Evolutionary conservation across 805 yeast species (phyloP), one percentile per base, ranked within the genome.

Genomic region (Naumovozyma baii): DNA sequence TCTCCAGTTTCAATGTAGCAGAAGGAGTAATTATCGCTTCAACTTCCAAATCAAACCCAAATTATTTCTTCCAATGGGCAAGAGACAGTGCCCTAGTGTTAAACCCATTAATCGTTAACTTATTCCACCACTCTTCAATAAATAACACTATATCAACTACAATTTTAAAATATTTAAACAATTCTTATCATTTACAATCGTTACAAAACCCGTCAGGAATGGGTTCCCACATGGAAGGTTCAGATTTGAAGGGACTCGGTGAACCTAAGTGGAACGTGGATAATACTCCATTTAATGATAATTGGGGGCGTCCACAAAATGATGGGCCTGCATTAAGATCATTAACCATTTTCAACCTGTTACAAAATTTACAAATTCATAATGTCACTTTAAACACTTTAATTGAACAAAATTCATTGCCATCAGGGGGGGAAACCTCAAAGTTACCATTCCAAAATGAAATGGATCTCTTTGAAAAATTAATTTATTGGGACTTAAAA

Each of bases 271-370:
- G 82, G 55, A 58, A 70, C 56, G 75, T 78, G 3, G 73, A 85
- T 55, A 79, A 81, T 18, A 51, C 74, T 0, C 67, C 83, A 1
- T 90, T 82, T 51, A 58, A 59, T 4, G 78, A 65, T 2, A 57
- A 66, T 28, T 90, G 97, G 97, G 97, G 97, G 2, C 69, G 97
- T 49, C 97, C 97, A 1, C 97, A 90, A 62, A 73, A 86, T 43
- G 97, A 90, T 59, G 97, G 97, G 0, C 96, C 97, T 1, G 88
- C 94, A 1, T 67, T 90, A 41, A 70, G 96, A 50, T 70, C 78
- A 9, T 70, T 80, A 40, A 72, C 95, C 1, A 68, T 80, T 17
- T 59, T 74, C 30, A 72, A 72, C 44, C 83, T 75, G 54, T 49
- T 83, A 43, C 61, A 64, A 17, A 49, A 70, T 2, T 58, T 78